phyloP scores from a whole-genome alignment of 371 early-diverging fungal species.

The Apophysomyces variabilis region DNA sequence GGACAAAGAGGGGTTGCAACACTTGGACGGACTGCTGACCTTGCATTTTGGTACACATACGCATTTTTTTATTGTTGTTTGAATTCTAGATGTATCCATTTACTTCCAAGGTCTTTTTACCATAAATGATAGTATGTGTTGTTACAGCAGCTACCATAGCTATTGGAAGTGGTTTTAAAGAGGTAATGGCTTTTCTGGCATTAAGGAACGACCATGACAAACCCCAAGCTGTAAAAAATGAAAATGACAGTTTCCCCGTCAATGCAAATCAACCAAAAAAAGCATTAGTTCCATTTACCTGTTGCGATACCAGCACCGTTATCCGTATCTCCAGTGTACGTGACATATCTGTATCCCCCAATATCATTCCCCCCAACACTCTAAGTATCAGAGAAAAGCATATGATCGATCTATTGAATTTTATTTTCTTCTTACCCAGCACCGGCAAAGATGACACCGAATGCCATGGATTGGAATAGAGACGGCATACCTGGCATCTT shows the following conservation, averaged over 20 bases:
- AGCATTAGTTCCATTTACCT: conserved; percentile 28
- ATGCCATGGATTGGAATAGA: conserved; percentile 43
- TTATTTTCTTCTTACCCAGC: conserved; percentile 38
- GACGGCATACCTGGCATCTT: conserved; percentile 49
- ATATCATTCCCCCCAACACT: background rate
- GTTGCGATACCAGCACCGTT: conserved; percentile 59
- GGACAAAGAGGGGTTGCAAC: conserved; percentile 7
- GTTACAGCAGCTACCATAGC: conserved; percentile 34
- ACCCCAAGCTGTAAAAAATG: conserved; percentile 45
- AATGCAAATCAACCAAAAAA: background rate
- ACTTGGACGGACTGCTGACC: conserved; percentile 9
- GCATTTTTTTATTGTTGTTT: background rate
- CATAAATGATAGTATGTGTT: conserved; percentile 43
- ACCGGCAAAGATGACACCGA: conserved; percentile 49
- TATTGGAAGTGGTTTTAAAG: conserved; percentile 44
- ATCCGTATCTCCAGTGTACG: conserved; percentile 47
- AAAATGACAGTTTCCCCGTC: background rate
- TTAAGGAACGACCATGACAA: conserved; percentile 53
- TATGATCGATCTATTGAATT: background rate
- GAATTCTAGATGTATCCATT: conserved; percentile 44
- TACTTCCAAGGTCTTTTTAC: conserved; percentile 48
- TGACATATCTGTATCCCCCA: conserved; percentile 37
- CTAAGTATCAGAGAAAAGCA: background rate
- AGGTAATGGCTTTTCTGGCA: conserved; percentile 34
- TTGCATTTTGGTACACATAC: background rate